Conservation (phyloP, 495 filamentous ascomycete species). For the Penicillium antarcticum region DNA sequence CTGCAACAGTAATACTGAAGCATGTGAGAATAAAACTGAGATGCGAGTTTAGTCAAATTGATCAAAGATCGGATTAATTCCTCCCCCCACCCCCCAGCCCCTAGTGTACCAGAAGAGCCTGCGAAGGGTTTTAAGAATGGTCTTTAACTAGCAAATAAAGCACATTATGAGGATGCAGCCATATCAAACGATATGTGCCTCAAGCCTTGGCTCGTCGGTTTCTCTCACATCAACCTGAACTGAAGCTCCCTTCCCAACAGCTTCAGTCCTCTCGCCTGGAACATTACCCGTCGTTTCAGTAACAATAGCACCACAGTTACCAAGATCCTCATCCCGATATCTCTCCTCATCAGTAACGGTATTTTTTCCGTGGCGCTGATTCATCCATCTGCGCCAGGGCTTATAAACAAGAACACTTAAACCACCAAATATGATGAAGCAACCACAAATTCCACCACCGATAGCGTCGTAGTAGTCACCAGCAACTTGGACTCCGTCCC, state of each 20-base stretch:
- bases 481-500: constrained; percentile 75
- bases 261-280: constrained; percentile 1
- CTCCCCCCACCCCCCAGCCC: too few relatives aligned
- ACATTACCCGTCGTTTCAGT: neutral
- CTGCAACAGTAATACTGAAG: too few relatives aligned
- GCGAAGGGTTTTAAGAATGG: too few relatives aligned
- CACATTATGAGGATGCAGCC: too few relatives aligned
- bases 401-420: constrained; percentile 69
- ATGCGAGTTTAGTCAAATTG: too few relatives aligned
- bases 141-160: too few relatives aligned
- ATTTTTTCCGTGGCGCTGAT: constrained; percentile 35
- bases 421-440: constrained; percentile 74
- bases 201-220: constrained; percentile 11
- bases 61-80: too few relatives aligned
- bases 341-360: constrained; percentile 20
- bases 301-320: neutral
- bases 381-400: constrained; percentile 69
- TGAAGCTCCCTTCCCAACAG: constrained; percentile 11
- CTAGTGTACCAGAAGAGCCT: too few relatives aligned
- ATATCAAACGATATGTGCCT: constrained; percentile 16
- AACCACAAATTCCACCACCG: constrained; percentile 77
- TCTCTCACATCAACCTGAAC: constrained; percentile 16
- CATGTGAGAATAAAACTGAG: too few relatives aligned
- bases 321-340: constrained; percentile 15
- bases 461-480: constrained; percentile 85